A percentile compares a stretch with the other conserved stretches of the same genome.
Conservation (phyloP, 441 rosid species). For the Mallotus repandus region DNA sequence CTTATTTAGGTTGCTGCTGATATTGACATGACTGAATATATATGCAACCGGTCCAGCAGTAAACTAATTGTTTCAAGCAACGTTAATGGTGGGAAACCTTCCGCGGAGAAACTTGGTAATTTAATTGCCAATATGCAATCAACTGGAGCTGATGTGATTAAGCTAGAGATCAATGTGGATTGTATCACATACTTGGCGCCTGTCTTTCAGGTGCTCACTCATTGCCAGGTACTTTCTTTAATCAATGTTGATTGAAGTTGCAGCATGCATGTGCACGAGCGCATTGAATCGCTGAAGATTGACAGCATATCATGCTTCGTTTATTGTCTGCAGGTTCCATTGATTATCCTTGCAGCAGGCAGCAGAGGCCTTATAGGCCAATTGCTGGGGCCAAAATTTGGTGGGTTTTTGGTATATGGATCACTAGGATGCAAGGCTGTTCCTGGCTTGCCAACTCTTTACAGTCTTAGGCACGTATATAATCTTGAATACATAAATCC, state of each 20-base stretch:
- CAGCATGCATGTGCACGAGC: too few relatives aligned
- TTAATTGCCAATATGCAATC: constrained; percentile 43
- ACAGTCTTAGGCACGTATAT: constrained; percentile 45
- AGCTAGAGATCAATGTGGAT: constrained; percentile 40
- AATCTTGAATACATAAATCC: constrained; percentile 43
- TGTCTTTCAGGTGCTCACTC: constrained; percentile 39
- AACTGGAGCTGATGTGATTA: constrained; percentile 47
- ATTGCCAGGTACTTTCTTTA: constrained; percentile 38
- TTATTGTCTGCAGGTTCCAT: constrained; percentile 41
- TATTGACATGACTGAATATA: constrained; percentile 26
- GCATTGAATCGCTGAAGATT: too few relatives aligned
- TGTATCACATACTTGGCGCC: constrained; percentile 44
- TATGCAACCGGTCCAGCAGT: constrained; percentile 27
- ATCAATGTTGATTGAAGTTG: too few relatives aligned
- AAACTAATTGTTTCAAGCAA: constrained; percentile 41
- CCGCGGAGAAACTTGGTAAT: constrained; percentile 42
- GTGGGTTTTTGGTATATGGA: constrained; percentile 60
- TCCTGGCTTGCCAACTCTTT: constrained; percentile 57
- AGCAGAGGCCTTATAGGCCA: constrained; percentile 60
- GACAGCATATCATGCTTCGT: too few relatives aligned
- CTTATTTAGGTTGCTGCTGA: constrained; percentile 33
- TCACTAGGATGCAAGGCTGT: constrained; percentile 43
- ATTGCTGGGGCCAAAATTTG: constrained; percentile 55
- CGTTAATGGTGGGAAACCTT: constrained; percentile 35
- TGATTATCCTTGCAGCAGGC: constrained; percentile 48